Percentiles rank a stretch among this genome's conserved stretches.
Conservation (phyloP, 306 rosid genomes). For the Astragalus membranaceus region DNA sequence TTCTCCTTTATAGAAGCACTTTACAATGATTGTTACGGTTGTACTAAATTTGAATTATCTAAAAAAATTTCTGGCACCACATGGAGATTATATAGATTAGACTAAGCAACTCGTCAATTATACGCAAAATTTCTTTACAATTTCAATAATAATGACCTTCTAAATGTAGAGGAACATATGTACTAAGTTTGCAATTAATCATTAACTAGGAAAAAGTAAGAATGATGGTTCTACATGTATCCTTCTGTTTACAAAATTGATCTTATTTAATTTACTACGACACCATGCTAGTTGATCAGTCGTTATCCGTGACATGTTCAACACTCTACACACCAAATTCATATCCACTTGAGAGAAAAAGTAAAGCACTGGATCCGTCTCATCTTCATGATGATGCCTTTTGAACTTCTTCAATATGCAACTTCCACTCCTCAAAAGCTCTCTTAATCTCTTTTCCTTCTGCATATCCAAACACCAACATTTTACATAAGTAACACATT, state of each 20-base stretch:
- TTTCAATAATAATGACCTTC: background rate
- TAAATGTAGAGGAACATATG: background rate
- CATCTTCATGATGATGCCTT: slow-evolving; percentile 46
- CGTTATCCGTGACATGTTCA: slow-evolving; percentile 76
- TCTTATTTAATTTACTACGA: slow-evolving; percentile 57
- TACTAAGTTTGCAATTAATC: background rate
- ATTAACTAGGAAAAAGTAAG: slow-evolving; percentile 72
- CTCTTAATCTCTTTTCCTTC: slow-evolving; percentile 77
- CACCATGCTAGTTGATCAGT: slow-evolving; percentile 91
- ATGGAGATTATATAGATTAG: background rate
- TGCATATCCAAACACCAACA: slow-evolving; percentile 22
- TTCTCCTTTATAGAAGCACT: no score
- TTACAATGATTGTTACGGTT: no score
- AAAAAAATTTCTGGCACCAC: background rate
- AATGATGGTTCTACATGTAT: slow-evolving; percentile 70
- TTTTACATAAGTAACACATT: background rate
- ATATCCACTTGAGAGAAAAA: slow-evolving; percentile 88
- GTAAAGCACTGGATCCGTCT: slow-evolving; percentile 42
- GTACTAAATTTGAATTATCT: no score
- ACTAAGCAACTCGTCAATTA: background rate
- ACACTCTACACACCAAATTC: slow-evolving; percentile 77
- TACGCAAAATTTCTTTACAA: background rate
- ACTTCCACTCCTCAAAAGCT: slow-evolving; percentile 45
- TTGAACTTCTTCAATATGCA: slow-evolving; percentile 71
- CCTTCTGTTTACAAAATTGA: slow-evolving; percentile 49